A percentile compares a stretch with the other conserved stretches of the same genome.
These are phyloP conservation scores for Aristolochia californica DNA, from an alignment of 164 flowering plant species.

Conservation along the genomic window DNA sequence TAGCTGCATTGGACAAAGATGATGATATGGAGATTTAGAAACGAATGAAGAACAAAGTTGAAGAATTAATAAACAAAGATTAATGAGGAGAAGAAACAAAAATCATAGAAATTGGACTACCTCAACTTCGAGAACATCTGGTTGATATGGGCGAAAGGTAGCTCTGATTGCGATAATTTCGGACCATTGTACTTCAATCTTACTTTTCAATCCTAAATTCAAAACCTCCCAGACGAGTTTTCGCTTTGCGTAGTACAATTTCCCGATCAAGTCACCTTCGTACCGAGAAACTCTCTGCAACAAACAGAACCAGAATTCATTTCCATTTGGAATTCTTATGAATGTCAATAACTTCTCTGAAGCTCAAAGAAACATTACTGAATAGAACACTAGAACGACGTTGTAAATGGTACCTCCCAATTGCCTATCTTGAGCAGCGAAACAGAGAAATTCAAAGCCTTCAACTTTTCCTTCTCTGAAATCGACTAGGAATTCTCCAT, in stretches of 20 bases:
- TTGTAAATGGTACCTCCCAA: slow-evolving; percentile 45
- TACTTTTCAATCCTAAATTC: slow-evolving; percentile 69
- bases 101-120: slow-evolving; percentile 31
- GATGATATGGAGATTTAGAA: too few species aligned
- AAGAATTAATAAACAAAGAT: too few species aligned
- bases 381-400: not conserved
- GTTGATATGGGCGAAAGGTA: slow-evolving; percentile 45
- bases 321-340: not conserved
- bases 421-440: slow-evolving; percentile 51
- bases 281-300: slow-evolving; percentile 62
- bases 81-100: too few species aligned
- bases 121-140: slow-evolving; percentile 57
- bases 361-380: not conserved
- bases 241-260: slow-evolving; percentile 77
- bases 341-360: not conserved
- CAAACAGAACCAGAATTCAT: not conserved
- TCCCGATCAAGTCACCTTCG: slow-evolving; percentile 83
- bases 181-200: slow-evolving; percentile 86
- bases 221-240: slow-evolving; percentile 91
- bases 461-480: slow-evolving; percentile 41
- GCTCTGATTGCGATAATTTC: slow-evolving; percentile 70
- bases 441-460: slow-evolving; percentile 75
- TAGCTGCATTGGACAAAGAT: slow-evolving; percentile 25
- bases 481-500: slow-evolving; percentile 14
- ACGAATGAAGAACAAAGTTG: too few species aligned